Percentiles rank a stretch among this genome's conserved stretches.
Conservation (phyloP, 495 filamentous ascomycete genomes). For the Schizothecium vesticola region DNA sequence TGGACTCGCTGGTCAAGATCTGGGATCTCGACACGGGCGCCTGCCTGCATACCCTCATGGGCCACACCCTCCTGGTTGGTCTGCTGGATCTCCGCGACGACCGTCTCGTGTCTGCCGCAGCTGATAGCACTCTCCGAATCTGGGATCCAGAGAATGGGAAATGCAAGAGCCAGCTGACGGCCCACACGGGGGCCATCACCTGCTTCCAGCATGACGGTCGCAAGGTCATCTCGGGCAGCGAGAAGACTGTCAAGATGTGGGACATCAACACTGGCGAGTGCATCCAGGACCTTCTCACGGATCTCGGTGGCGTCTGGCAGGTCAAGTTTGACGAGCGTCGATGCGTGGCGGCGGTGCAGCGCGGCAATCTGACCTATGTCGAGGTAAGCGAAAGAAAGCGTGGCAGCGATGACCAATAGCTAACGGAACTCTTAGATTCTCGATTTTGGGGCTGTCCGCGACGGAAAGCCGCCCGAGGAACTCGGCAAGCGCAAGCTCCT, state of each 20-base stretch:
- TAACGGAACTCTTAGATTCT: slow-evolving; percentile 55
- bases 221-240: slow-evolving; percentile 94
- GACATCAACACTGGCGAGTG: slow-evolving; percentile 88
- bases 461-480: slow-evolving; percentile 67
- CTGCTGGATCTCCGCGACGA: slow-evolving; percentile 83
- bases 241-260: slow-evolving; percentile 98
- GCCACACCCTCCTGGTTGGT: slow-evolving; percentile 89
- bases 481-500: slow-evolving; percentile 78
- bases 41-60: slow-evolving; percentile 84
- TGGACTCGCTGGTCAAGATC: slow-evolving; percentile 97
- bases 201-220: slow-evolving; percentile 98
- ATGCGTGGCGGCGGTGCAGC: slow-evolving; percentile 95
- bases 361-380: slow-evolving; percentile 86
- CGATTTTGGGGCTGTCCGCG: slow-evolving; percentile 85
- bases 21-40: slow-evolving; percentile 92
- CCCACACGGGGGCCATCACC: slow-evolving; percentile 95
- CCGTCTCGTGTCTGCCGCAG: slow-evolving; percentile 87
- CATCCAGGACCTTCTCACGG: slow-evolving; percentile 90
- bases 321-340: slow-evolving; percentile 94
- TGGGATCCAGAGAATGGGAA: slow-evolving; percentile 95
- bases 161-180: slow-evolving; percentile 82
- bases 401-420: slow-evolving; percentile 7
- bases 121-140: slow-evolving; percentile 90
- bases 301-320: slow-evolving; percentile 95
- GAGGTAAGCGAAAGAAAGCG: slow-evolving; percentile 59